phyloP scores from a whole-genome alignment of 202 grass and related monocot genomes.

The Saccharum hybrid region DNA sequence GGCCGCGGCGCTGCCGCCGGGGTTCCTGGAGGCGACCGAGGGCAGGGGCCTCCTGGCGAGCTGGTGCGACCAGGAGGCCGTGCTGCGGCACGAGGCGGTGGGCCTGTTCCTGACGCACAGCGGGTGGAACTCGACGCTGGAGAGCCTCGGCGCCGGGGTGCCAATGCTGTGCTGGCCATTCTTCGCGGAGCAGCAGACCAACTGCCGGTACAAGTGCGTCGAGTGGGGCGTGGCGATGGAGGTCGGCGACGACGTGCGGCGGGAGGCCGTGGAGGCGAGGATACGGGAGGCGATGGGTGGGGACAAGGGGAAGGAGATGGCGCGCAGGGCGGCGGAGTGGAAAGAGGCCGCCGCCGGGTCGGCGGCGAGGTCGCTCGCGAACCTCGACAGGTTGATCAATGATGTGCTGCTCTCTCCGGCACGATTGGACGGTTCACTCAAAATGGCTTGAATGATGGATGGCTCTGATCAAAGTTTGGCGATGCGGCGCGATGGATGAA shows the following conservation, averaged over 20 bases:
- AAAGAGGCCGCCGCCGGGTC: too few species aligned
- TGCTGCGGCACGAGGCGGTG: conserved; percentile 25
- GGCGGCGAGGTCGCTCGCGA: too few species aligned
- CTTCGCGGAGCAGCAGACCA: neutral
- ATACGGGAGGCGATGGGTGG: too few species aligned
- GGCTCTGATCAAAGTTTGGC: too few species aligned
- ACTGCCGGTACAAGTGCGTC: neutral
- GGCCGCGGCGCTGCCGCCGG: neutral
- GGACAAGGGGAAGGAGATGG: conserved; percentile 57
- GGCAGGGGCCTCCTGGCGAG: neutral
- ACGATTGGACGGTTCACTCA: too few species aligned
- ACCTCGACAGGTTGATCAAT: too few species aligned
- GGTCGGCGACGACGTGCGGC: neutral
- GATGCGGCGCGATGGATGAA: neutral
- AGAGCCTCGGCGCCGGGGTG: conserved; percentile 27
- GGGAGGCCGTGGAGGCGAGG: neutral
- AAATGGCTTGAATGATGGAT: too few species aligned
- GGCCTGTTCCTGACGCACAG: conserved; percentile 53
- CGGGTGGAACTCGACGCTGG: conserved; percentile 65
- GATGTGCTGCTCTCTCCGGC: too few species aligned
- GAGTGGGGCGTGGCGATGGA: neutral
- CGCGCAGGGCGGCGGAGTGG: conserved; percentile 46
- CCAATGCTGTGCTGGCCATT: conserved; percentile 52
- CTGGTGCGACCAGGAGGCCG: conserved; percentile 30
- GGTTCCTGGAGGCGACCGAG: neutral